These are phyloP conservation scores for Huntiella decipiens DNA, from an alignment of 2,329 filamentous ascomycete species.

Conservation along the genomic window DNA sequence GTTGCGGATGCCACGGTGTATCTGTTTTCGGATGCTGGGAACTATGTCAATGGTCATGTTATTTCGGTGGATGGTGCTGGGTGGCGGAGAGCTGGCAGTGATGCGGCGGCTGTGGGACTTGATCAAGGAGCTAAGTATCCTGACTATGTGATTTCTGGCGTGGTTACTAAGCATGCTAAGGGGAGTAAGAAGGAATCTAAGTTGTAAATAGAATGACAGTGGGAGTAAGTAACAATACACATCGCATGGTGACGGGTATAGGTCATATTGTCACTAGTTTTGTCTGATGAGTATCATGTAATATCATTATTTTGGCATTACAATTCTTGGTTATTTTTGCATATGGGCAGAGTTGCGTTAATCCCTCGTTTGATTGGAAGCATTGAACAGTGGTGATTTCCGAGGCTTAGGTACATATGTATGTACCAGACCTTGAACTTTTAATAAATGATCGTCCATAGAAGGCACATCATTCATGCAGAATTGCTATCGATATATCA, in stretches of 20 bases:
- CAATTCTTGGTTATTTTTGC: neutral
- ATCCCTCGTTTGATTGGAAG: neutral
- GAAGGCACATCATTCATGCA: neutral
- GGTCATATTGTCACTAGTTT: too few species aligned
- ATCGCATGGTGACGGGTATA: too few species aligned
- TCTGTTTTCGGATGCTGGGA: constrained; percentile 68
- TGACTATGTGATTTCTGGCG: constrained; percentile 23
- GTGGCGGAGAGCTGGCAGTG: constrained; percentile 31
- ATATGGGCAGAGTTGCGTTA: neutral
- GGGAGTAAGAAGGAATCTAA: constrained; percentile 22
- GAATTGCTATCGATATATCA: neutral
- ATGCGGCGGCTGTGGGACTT: constrained; percentile 25
- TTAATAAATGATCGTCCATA: neutral
- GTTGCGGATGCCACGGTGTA: constrained; percentile 87
- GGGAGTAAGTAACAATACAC: too few species aligned
- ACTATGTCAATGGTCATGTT: constrained; percentile 67
- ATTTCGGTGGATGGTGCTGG: constrained; percentile 53
- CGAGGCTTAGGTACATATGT: neutral
- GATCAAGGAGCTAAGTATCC: constrained; percentile 33
- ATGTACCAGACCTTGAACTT: too few species aligned
- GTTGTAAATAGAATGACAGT: constrained; percentile 15
- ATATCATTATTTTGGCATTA: neutral
- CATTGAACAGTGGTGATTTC: neutral
- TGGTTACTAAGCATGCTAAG: constrained; percentile 19
- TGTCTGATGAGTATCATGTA: neutral